phyloP scores from a whole-genome alignment of 2,329 filamentous ascomycete species.

The Scedosporium apiospermum region DNA sequence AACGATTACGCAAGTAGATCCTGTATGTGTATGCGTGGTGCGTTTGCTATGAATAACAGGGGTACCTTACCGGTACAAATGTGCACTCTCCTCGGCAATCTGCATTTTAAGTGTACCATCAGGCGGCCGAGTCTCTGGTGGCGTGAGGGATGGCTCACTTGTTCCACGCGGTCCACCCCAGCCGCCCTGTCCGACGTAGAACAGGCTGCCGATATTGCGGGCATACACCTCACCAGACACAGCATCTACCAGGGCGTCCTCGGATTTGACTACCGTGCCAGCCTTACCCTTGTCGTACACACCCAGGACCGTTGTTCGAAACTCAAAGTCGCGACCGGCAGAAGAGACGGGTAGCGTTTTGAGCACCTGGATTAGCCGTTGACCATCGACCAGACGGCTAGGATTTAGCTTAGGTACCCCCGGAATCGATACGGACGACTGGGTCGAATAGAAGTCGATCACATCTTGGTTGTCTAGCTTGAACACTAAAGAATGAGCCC shows the following conservation, averaged over 20 bases:
- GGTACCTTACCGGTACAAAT: constrained; percentile 7
- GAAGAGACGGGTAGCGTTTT: constrained; percentile 54
- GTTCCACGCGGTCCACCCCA: constrained; percentile 27
- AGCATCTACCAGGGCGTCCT: constrained; percentile 54
- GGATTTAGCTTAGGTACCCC: constrained; percentile 58
- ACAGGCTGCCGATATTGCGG: constrained; percentile 48
- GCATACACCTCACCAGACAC: constrained; percentile 52
- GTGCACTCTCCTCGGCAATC: not conserved
- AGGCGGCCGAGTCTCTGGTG: too few species aligned
- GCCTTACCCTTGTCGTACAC: constrained; percentile 68
- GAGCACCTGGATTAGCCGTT: constrained; percentile 53
- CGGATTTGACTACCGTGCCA: constrained; percentile 57
- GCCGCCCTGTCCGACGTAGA: constrained; percentile 52
- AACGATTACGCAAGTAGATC: not conserved
- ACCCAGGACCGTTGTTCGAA: constrained; percentile 30
- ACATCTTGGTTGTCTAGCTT: constrained; percentile 58
- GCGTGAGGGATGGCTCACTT: too few species aligned
- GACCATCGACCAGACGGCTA: constrained; percentile 55
- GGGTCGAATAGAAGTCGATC: constrained; percentile 58
- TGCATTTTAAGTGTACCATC: too few species aligned
- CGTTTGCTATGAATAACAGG: not conserved
- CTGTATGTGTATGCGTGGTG: not conserved
- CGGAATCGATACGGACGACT: constrained; percentile 44
- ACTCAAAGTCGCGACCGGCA: constrained; percentile 47
- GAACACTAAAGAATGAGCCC: constrained; percentile 37